Evolutionary conservation across 768 basidiomycete genomes (phyloP).

Genomic region (Phlegmacium glaucopus): DNA sequence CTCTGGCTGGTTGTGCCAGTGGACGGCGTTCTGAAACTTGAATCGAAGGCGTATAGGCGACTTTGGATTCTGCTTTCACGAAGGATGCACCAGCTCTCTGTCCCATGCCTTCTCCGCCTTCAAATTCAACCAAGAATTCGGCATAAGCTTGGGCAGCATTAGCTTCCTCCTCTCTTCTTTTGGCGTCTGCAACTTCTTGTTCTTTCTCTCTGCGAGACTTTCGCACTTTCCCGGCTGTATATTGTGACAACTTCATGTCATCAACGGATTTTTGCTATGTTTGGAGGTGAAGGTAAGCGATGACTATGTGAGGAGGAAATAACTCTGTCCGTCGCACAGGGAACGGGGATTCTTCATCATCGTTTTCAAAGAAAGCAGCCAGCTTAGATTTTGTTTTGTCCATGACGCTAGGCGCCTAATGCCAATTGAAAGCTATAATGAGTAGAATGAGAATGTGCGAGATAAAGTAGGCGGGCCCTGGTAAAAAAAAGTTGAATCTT

Average conservation of each 20-base stretch:
- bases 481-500: no score
- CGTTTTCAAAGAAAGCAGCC: constrained; percentile 81
- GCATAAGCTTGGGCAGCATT: constrained; percentile 76
- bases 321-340: constrained; percentile 88
- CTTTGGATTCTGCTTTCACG: constrained; percentile 61
- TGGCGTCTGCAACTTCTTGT: constrained; percentile 87
- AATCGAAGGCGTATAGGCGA: constrained; percentile 41
- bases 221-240: constrained; percentile 77
- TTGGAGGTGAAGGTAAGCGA: constrained; percentile 56
- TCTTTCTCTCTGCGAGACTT: constrained; percentile 94
- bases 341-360: constrained; percentile 83
- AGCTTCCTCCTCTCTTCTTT: constrained; percentile 80
- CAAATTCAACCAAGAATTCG: constrained; percentile 83
- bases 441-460: no score
- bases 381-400: constrained; percentile 67
- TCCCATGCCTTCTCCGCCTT: constrained; percentile 57
- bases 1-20: constrained; percentile 5
- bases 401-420: constrained; percentile 32
- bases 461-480: no score
- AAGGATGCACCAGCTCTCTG: constrained; percentile 50
- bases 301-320: constrained; percentile 45
- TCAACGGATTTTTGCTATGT: constrained; percentile 83
- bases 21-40: constrained; percentile 15
- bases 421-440: no score
- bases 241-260: constrained; percentile 82